Base-by-base conservation (phyloP, 768 basidiomycete genomes). In the Chlorophyllum brunneum region DNA sequence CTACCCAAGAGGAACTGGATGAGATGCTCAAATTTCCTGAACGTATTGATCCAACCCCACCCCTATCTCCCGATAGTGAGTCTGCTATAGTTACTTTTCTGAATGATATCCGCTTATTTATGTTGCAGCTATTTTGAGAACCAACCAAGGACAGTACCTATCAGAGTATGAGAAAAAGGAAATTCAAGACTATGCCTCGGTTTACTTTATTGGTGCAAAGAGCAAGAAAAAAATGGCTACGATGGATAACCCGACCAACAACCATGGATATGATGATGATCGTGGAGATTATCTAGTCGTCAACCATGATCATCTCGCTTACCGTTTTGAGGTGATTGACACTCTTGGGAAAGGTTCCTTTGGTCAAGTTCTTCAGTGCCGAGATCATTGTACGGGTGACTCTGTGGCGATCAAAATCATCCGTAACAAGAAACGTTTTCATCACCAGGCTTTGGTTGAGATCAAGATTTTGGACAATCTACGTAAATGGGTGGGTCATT, bases 341-440 rank as follows among this genome's bases (percentile, higher is more conserved):
- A 88, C 90, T 3, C 83, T 98, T 34, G 97, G 97, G 41, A 98
- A 98, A 70, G 97, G 97, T 34, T 98, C 95, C 6, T 99, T 99
- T 60, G 97, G 97, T 15, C 97, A 98, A 65, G 97, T 99, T 11
- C 69, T 98, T 16, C 87, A 91, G 64, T 98, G 95, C 67, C 85
- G 95, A 36, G 97, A 98, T 69, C 92, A 98, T 65, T 85, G 83
- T 62, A 93, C 94, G 10, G 97, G 97, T 8, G 82, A 90, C 61
- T 94, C 92, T n/a, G 92, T 98, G 8, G 97, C 97, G 15, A 85
- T 99, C 73, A 99, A 99, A 78, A 98, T 99, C 56, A 98, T 99
- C 61, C 85, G 97, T 34, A 98, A 98, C 75, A 98, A 98, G 78
- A 98, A 98, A 70, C 80, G 97, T 42, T 98, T 98, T 75, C 95